A percentile compares a stretch with the other conserved stretches of the same genome.
phyloP scores from a whole-genome alignment of 2,329 filamentous ascomycete species.

The Alternaria sp. region DNA sequence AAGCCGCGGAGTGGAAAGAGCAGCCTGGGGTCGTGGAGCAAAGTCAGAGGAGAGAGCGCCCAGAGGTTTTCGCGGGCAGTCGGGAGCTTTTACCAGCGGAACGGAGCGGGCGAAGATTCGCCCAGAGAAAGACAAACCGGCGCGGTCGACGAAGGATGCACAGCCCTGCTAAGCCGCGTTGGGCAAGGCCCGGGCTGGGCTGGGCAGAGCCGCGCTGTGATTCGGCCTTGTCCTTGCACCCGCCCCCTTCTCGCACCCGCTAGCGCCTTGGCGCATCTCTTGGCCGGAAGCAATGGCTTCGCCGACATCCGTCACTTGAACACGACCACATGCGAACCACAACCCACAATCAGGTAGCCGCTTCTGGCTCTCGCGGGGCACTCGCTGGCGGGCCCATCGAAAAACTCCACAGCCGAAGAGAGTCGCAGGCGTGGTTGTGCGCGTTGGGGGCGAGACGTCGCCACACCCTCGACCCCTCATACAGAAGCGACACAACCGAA shows the following conservation, averaged over 20 bases:
- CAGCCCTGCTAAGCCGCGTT: constrained; percentile 1
- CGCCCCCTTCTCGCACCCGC: background rate
- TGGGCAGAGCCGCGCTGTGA: constrained; percentile 1
- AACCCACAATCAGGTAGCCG: background rate
- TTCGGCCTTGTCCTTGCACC: background rate
- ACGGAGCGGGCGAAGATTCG: constrained; percentile 16
- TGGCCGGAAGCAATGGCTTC: constrained; percentile 6
- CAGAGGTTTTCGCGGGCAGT: constrained; percentile 19
- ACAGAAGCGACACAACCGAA: constrained; percentile 9
- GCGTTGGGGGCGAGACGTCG: background rate
- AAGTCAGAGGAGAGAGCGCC: constrained; percentile 19
- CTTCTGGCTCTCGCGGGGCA: constrained; percentile 2
- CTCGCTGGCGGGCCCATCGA: background rate
- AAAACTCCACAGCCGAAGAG: background rate
- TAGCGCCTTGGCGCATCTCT: constrained; percentile 12
- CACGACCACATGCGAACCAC: constrained; percentile 9
- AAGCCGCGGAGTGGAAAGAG: constrained; percentile 7
- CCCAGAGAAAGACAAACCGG: constrained; percentile 14
- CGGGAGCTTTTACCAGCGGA: constrained; percentile 12
- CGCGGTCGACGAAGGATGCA: constrained; percentile 5
- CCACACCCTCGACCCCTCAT: constrained; percentile 3
- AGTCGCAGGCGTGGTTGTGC: background rate
- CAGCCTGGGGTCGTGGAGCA: constrained; percentile 17
- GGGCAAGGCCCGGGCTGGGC: background rate
- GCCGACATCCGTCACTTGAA: constrained; percentile 6